phyloP scores from a whole-genome alignment of 345 rosid genomes.

The Dipteronia dyeriana region DNA sequence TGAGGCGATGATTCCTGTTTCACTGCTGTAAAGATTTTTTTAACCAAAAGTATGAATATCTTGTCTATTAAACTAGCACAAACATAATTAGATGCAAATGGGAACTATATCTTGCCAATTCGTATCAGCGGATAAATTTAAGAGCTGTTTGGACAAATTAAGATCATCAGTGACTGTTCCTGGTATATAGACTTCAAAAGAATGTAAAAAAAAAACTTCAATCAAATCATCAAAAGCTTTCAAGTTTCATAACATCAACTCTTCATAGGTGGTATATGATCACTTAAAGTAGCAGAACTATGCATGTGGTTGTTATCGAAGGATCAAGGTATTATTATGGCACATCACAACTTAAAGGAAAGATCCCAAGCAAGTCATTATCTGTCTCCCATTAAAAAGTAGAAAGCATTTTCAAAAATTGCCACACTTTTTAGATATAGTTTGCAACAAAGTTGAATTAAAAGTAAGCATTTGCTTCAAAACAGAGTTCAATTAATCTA shows the following conservation, averaged over 20 bases:
- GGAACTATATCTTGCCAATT: background rate
- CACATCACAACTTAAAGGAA: background rate
- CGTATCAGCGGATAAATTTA: background rate
- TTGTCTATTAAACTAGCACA: background rate
- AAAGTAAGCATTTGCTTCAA: too few species aligned
- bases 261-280: too few species aligned
- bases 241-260: background rate
- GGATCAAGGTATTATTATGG: background rate
- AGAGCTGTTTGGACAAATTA: background rate
- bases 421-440: background rate
- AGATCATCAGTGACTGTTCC: background rate
- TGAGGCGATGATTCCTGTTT: slow-evolving; percentile 19
- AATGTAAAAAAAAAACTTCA: background rate
- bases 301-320: background rate
- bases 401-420: background rate
- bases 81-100: background rate
- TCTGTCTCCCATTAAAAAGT: too few species aligned
- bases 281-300: background rate
- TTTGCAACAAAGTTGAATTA: background rate
- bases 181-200: background rate
- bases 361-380: background rate
- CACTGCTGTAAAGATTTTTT: slow-evolving; percentile 16
- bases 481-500: too few species aligned
- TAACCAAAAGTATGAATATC: background rate
- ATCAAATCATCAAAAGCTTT: background rate